Evolutionary conservation across 106 monocot genomes (phyloP).

Genomic region (Dioscorea alata): DNA sequence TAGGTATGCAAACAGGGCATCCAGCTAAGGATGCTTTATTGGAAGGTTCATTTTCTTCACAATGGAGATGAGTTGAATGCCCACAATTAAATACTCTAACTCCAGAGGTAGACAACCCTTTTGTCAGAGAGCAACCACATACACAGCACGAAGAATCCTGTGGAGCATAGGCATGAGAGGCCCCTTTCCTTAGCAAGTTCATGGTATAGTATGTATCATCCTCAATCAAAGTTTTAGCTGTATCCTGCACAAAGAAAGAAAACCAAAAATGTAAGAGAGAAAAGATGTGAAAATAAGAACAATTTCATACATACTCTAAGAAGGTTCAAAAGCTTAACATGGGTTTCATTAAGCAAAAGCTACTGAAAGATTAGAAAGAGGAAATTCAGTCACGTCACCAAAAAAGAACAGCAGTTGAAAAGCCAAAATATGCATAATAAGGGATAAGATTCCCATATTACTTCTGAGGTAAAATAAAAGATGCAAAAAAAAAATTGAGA

Average conservation of each 20-base stretch:
- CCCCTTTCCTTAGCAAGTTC: constrained; percentile 80
- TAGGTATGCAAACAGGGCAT: constrained; percentile 74
- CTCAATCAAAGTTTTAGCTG: constrained; percentile 92
- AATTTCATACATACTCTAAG: too few species aligned
- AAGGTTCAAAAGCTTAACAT: too few species aligned
- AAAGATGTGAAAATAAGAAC: too few species aligned
- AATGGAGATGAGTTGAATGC: constrained; percentile 86
- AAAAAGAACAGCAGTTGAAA: too few species aligned
- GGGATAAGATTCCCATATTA: too few species aligned
- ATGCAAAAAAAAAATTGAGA: too few species aligned
- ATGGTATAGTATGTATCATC: constrained; percentile 90
- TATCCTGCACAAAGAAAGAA: constrained; percentile 38
- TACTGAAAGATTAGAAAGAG: too few species aligned
- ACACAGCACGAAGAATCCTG: constrained; percentile 65
- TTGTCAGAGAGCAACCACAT: constrained; percentile 69
- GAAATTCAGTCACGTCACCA: too few species aligned
- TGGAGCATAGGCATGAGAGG: constrained; percentile 77
- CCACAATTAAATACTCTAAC: constrained; percentile 85
- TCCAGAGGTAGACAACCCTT: constrained; percentile 41
- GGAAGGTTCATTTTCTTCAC: constrained; percentile 54
- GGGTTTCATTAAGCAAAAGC: too few species aligned
- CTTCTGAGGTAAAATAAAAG: too few species aligned
- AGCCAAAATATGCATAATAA: too few species aligned
- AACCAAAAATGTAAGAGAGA: neutral
- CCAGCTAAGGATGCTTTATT: constrained; percentile 18